Evolutionary conservation across 257 asterid species (phyloP).

Genomic region (Euphrasia confusa): DNA sequence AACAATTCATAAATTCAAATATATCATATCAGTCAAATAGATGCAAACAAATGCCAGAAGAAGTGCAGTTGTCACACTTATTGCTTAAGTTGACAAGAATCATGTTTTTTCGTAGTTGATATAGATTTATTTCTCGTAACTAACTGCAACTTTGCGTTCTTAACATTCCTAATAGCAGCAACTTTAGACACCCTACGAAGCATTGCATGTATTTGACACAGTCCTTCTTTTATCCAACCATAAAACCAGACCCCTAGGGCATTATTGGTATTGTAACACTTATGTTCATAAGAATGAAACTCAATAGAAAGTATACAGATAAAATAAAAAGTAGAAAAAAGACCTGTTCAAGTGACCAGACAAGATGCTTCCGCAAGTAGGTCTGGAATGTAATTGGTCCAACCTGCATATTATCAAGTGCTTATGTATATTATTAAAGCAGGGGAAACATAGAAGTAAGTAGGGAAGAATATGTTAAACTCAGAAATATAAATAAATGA

Average conservation of each 20-base stretch:
- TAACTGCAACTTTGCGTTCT: background rate
- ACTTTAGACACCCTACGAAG: background rate
- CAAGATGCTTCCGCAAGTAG: conserved; percentile 70
- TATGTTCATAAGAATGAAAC: conserved; percentile 6
- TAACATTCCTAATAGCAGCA: background rate
- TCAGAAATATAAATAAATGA: background rate
- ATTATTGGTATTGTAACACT: background rate
- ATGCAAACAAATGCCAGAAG: conserved; percentile 11
- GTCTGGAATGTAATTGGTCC: conserved; percentile 77
- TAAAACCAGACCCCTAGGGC: background rate
- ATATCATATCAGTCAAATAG: background rate
- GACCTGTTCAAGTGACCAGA: conserved; percentile 95
- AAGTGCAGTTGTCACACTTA: background rate
- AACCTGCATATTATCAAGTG: conserved; percentile 49
- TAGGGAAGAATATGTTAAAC: conserved; percentile 5
- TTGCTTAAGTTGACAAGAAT: background rate
- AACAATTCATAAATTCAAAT: background rate
- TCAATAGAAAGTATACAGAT: background rate
- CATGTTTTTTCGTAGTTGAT: too few species aligned
- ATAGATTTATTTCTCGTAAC: too few species aligned
- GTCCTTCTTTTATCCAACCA: background rate
- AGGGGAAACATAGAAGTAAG: conserved; percentile 8
- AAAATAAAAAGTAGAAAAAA: background rate
- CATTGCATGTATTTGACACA: too few species aligned
- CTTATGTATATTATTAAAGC: conserved; percentile 16